Evolutionary conservation across 2,329 filamentous ascomycete species (phyloP).

Genomic region (Sarocladium brachiariae): DNA sequence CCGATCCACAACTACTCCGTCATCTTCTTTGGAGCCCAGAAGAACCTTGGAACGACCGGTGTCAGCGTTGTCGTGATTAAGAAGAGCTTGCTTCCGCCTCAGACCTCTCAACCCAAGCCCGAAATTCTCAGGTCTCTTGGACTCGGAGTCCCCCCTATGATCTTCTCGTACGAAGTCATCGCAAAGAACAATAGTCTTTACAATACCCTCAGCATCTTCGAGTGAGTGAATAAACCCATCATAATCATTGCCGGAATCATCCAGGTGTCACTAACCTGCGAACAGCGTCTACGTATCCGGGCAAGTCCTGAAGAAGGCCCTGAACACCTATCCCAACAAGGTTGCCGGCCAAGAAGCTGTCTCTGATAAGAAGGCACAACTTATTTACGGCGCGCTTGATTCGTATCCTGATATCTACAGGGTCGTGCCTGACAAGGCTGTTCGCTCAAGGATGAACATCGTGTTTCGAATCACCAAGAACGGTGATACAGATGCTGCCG

Average conservation of each 20-base stretch:
- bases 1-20: constrained; percentile 72
- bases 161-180: constrained; percentile 77
- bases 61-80: constrained; percentile 81
- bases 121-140: constrained; percentile 65
- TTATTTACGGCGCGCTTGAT: constrained; percentile 75
- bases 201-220: constrained; percentile 93
- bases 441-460: constrained; percentile 87
- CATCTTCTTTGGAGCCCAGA: constrained; percentile 91
- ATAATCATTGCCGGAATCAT: not conserved
- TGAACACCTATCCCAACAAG: constrained; percentile 58
- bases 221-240: too few species aligned
- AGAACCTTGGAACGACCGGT: constrained; percentile 84
- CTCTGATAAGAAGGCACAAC: constrained; percentile 63
- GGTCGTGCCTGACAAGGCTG: constrained; percentile 67
- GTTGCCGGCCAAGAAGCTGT: constrained; percentile 71
- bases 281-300: constrained; percentile 77
- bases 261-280: not conserved
- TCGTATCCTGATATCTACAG: constrained; percentile 65
- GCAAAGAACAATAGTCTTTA: constrained; percentile 93
- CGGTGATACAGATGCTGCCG: constrained; percentile 64
- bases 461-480: constrained; percentile 69
- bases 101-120: constrained; percentile 57
- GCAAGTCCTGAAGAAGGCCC: constrained; percentile 74
- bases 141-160: constrained; percentile 69
- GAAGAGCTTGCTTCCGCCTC: constrained; percentile 69